A percentile compares a stretch with the other conserved stretches of the same genome.
These are phyloP conservation scores for Curvularia lunata DNA, from an alignment of 2,329 filamentous ascomycete genomes.

Conservation along the genomic window DNA sequence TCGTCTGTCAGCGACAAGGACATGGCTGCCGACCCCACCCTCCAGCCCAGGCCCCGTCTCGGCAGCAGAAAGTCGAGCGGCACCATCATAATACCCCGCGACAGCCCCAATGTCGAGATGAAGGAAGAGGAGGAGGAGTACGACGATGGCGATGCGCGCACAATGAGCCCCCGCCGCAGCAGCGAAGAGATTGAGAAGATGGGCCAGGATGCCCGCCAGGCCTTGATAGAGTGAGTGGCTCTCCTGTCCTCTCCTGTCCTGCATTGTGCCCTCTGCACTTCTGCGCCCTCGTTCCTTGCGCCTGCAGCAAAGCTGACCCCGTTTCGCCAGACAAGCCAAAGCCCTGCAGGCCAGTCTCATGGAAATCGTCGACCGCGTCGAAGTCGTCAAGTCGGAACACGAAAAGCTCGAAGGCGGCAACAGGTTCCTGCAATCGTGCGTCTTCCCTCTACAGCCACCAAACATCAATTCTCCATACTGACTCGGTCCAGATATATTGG, in stretches of 20 bases:
- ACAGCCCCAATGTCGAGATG: constrained; percentile 74
- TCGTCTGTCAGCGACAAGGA: constrained; percentile 52
- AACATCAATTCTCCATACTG: constrained; percentile 14
- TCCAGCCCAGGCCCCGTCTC: constrained; percentile 68
- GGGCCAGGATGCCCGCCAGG: constrained; percentile 77
- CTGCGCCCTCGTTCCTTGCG: not conserved
- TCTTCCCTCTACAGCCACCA: constrained; percentile 15
- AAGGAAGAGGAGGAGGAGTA: constrained; percentile 76
- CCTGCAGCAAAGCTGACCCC: constrained; percentile 13
- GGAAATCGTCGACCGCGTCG: constrained; percentile 89
- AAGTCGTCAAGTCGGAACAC: constrained; percentile 91
- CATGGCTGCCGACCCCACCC: constrained; percentile 52
- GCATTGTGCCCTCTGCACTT: not conserved
- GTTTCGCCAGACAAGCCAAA: constrained; percentile 75
- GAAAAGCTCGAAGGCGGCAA: constrained; percentile 97
- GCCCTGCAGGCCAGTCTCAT: constrained; percentile 86
- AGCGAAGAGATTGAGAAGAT: constrained; percentile 90
- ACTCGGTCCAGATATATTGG: constrained; percentile 79
- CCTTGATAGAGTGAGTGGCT: constrained; percentile 64
- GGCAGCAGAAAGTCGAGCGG: constrained; percentile 79
- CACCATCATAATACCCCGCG: constrained; percentile 80
- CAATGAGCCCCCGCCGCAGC: constrained; percentile 92
- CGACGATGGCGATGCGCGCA: constrained; percentile 85
- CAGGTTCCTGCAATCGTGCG: constrained; percentile 80
- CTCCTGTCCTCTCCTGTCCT: not conserved